Evolutionary conservation across 805 yeast genomes (phyloP).

Genomic region (Sugiyamaella lignohabitans): DNA sequence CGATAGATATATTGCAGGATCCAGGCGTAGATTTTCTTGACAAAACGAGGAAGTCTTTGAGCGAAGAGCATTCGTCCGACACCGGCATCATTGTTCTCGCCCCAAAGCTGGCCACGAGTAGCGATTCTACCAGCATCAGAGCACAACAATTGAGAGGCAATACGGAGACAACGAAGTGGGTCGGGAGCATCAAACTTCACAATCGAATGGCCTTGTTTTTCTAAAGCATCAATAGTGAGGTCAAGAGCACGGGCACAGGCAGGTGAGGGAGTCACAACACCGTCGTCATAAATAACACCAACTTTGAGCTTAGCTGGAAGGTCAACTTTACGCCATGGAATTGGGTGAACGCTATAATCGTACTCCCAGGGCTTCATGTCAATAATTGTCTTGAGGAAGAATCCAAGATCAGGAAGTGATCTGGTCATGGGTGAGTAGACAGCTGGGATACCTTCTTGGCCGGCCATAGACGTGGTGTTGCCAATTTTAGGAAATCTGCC

Average conservation of each 20-base stretch:
- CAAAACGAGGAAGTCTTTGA: constrained; percentile 29
- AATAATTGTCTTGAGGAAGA: constrained; percentile 41
- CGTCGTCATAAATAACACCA: constrained; percentile 45
- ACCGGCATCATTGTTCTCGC: constrained; percentile 35
- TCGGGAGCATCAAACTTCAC: constrained; percentile 41
- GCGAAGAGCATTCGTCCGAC: constrained; percentile 32
- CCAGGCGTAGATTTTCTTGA: constrained; percentile 34
- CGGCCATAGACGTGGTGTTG: constrained; percentile 37
- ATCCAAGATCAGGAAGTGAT: constrained; percentile 43
- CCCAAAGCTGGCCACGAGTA: constrained; percentile 22
- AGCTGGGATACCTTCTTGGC: constrained; percentile 41
- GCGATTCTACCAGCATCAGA: constrained; percentile 33
- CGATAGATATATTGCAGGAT: constrained; percentile 28
- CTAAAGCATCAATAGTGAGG: constrained; percentile 35
- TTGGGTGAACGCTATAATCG: constrained; percentile 43
- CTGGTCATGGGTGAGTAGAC: constrained; percentile 44
- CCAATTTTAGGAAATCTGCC: constrained; percentile 43
- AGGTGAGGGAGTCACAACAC: constrained; percentile 46
- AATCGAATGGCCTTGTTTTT: constrained; percentile 41
- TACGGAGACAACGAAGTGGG: constrained; percentile 51
- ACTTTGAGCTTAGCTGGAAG: constrained; percentile 38
- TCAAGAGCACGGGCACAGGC: constrained; percentile 39
- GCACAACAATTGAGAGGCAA: constrained; percentile 39
- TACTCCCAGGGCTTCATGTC: constrained; percentile 49
- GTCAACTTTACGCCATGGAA: constrained; percentile 44